These are phyloP conservation scores for Rosa rugosa DNA, from an alignment of 306 rosid genomes.

Conservation along the genomic window DNA sequence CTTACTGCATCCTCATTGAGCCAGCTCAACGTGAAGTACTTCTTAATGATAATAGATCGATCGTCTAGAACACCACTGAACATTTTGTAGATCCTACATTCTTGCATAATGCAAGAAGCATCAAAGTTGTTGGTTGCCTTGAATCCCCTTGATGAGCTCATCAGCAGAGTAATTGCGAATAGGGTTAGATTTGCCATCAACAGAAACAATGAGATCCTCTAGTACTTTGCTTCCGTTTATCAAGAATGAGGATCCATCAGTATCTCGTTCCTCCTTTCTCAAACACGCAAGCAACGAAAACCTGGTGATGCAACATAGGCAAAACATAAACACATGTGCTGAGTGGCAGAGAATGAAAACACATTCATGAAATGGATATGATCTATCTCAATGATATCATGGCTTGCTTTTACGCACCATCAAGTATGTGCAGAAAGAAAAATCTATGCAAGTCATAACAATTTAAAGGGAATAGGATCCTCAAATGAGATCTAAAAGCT, in stretches of 20 bases:
- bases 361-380: not conserved
- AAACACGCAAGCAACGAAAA: not conserved
- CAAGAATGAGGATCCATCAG: not conserved
- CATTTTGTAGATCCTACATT: not conserved
- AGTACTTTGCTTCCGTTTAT: not conserved
- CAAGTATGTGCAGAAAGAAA: no score
- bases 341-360: not conserved
- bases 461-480: not conserved
- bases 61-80: not conserved
- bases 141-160: not conserved
- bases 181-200: not conserved
- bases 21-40: not conserved
- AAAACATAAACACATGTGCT: not conserved
- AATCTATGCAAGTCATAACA: no score
- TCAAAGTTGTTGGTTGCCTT: constrained; percentile 11
- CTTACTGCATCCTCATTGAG: not conserved
- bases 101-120: not conserved
- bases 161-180: not conserved
- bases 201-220: constrained; percentile 15
- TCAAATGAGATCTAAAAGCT: not conserved
- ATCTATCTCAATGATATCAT: not conserved
- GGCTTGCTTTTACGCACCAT: not conserved
- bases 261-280: not conserved
- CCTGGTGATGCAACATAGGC: no score
- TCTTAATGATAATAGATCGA: not conserved